These are phyloP conservation scores for Ophiocordyceps camponoti-saundersi DNA, from an alignment of 2,329 filamentous ascomycete species.

Conservation along the genomic window DNA sequence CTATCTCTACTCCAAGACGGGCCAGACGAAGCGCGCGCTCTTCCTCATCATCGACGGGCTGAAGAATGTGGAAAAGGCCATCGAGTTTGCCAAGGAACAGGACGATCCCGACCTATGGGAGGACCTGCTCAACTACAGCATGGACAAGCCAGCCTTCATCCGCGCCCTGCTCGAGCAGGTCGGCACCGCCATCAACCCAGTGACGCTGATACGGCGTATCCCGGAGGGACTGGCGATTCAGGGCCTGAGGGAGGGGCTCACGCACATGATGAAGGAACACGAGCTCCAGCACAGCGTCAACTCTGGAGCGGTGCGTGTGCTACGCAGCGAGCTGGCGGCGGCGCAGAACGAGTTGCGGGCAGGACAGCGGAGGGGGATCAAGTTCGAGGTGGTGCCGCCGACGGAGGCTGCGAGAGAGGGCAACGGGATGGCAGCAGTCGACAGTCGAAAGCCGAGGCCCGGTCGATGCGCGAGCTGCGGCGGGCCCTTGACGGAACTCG, in stretches of 20 bases:
- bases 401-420: slow-evolving; percentile 15
- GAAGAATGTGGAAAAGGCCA: slow-evolving; percentile 79
- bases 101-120: slow-evolving; percentile 89
- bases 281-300: slow-evolving; percentile 91
- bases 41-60: slow-evolving; percentile 90
- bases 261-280: slow-evolving; percentile 85
- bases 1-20: slow-evolving; percentile 86
- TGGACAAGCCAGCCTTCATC: slow-evolving; percentile 96
- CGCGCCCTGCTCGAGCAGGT: slow-evolving; percentile 83
- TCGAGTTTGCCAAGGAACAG: slow-evolving; percentile 85
- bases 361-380: slow-evolving; percentile 72
- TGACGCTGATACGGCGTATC: slow-evolving; percentile 76
- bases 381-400: slow-evolving; percentile 57
- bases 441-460: slow-evolving; percentile 17
- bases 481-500: slow-evolving; percentile 39
- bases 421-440: slow-evolving; percentile 19
- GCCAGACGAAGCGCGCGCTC: slow-evolving; percentile 79
- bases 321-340: slow-evolving; percentile 70
- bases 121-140: slow-evolving; percentile 83
- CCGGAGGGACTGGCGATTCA: slow-evolving; percentile 87
- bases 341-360: slow-evolving; percentile 67
- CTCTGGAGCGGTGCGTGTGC: slow-evolving; percentile 70
- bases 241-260: slow-evolving; percentile 72
- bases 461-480: slow-evolving; percentile 44
- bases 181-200: slow-evolving; percentile 83